Conservation (phyloP, 176 grass and related monocot species). For the Lolium perenne region DNA sequence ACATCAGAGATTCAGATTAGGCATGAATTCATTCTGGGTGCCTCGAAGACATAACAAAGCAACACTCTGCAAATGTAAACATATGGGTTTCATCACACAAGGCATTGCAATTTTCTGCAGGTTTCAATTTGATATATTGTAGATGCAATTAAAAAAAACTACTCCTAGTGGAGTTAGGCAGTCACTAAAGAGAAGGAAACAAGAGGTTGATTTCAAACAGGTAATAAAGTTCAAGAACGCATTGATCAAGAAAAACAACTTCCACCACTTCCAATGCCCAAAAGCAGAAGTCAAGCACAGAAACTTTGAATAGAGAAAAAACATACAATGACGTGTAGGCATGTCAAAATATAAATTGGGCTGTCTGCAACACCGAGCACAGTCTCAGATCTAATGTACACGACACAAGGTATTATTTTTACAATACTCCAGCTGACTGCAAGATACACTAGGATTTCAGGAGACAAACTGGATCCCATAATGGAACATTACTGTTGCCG, state of each 20-base stretch:
- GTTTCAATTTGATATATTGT: slow-evolving; percentile 30
- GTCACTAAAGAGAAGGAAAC: not conserved
- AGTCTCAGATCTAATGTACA: not conserved
- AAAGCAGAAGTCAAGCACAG: not conserved
- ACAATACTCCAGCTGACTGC: slow-evolving; percentile 31
- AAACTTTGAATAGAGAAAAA: not conserved
- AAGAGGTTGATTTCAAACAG: slow-evolving; percentile 1
- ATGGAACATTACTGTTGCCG: not conserved
- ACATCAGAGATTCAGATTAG: too few relatives aligned
- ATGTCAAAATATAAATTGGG: slow-evolving; percentile 21
- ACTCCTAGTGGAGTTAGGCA: not conserved
- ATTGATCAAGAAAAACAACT: not conserved
- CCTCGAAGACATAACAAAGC: slow-evolving; percentile 67
- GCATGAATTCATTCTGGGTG: too few relatives aligned
- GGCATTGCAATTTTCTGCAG: slow-evolving; percentile 31
- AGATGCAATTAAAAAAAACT: slow-evolving; percentile 6
- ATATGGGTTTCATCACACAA: slow-evolving; percentile 51
- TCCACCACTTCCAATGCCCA: slow-evolving; percentile 15
- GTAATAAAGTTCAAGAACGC: not conserved
- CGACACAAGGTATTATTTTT: slow-evolving; percentile 21
- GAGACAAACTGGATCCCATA: not conserved
- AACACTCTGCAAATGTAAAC: slow-evolving; percentile 75
- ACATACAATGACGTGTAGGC: not conserved
- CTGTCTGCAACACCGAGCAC: not conserved
- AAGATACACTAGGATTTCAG: slow-evolving; percentile 22